phyloP scores from a whole-genome alignment of 1,139 yeast genomes.

The Debaryomyces udenii region DNA sequence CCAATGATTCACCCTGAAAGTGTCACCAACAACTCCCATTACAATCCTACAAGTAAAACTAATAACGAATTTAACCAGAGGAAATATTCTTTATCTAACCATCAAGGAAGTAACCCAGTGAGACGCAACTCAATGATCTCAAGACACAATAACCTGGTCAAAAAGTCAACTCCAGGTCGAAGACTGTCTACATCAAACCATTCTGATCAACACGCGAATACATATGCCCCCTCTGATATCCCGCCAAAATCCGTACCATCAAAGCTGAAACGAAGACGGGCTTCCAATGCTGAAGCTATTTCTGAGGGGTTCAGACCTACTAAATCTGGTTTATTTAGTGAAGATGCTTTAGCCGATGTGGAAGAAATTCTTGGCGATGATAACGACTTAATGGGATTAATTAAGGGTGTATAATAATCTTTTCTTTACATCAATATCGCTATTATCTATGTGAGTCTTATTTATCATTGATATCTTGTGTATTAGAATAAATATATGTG shows the following conservation, averaged over 20 bases:
- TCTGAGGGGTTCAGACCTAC: slow-evolving; percentile 74
- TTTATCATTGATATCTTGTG: too few species aligned
- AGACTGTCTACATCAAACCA: slow-evolving; percentile 1
- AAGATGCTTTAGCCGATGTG: slow-evolving; percentile 68
- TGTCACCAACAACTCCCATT: slow-evolving; percentile 22
- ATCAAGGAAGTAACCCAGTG: slow-evolving; percentile 14
- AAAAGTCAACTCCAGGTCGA: slow-evolving; percentile 6
- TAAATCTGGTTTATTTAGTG: slow-evolving; percentile 73
- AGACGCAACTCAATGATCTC: slow-evolving; percentile 12
- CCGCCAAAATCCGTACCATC: slow-evolving; percentile 22
- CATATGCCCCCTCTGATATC: slow-evolving; percentile 1
- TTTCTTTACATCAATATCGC: too few species aligned
- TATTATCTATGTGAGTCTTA: too few species aligned
- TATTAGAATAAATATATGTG: too few species aligned
- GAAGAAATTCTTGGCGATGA: slow-evolving; percentile 61
- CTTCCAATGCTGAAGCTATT: slow-evolving; percentile 72
- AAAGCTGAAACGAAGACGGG: slow-evolving; percentile 50
- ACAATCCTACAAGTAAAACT: slow-evolving; percentile 26
- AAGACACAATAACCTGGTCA: not conserved
- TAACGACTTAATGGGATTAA: slow-evolving; percentile 48
- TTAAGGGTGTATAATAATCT: slow-evolving; percentile 45
- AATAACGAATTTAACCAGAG: slow-evolving; percentile 26
- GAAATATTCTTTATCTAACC: slow-evolving; percentile 19
- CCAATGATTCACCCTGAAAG: slow-evolving; percentile 26
- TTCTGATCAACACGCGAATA: not conserved